Base-by-base conservation (phyloP, 352 stramenopile genomes). In the Pythium aristosporum region DNA sequence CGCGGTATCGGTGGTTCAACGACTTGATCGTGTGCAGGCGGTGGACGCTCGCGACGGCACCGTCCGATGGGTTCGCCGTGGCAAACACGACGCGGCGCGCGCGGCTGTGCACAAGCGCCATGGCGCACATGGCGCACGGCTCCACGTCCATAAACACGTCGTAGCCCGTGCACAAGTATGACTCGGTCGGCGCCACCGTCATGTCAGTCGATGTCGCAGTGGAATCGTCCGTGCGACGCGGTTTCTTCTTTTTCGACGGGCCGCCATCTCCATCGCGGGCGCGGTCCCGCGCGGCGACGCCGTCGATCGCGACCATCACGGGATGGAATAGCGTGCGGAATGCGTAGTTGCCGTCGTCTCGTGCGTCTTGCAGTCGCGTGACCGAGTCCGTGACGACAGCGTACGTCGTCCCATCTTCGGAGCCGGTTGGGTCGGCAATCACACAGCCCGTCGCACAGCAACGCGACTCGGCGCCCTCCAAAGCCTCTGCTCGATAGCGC, bases 101-200 rank as follows among this genome's bases (percentile, higher is more conserved):
- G 51, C 90, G 85, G 63, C 83, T 94, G 76, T 97, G 90, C 3
- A 96, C 71, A 1, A 97, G 76, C 9, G 89, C 90, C 90, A 97
- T 97, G 1, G 90, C 83, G 56, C 89, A 97, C 87, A 96, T 96
- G 16, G 73, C 73, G 46, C 89, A 97, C 43, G 90, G 90, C 70
- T 97, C 90, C 25, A 71, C 58, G 55, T 95, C 88, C 21, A 96
- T 20, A 53, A 92, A 96, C 42, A 96, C 70, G 43, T 96, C 90
- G 63, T 96, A 92, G 36, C 87, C 88, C 6, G 89, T 97, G 64
- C 89, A 96, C 56, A 97, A 63, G 57, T 97, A 97, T 37, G 87
- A 91, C 58, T 88, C 71, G 8, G 44, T 61, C 25, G 25, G 25
- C 5, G 25, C 25, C 13, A 49, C 39, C 20, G 32, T 9, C 18